Evolutionary conservation across 257 asterid genomes (phyloP).

Genomic region (Solanum lignicaule): DNA sequence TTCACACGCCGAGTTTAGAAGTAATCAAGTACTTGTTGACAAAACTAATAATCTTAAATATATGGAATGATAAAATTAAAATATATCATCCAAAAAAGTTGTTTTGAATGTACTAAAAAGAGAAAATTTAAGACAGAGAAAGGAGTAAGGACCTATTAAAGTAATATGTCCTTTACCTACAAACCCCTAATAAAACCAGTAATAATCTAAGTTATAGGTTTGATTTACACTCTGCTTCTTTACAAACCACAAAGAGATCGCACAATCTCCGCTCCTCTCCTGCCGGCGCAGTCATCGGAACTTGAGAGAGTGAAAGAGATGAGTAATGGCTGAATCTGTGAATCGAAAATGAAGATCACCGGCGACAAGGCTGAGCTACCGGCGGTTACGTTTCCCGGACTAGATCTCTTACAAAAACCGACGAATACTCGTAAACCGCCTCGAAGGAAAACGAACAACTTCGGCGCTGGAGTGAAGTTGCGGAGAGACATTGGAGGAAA

Average conservation of each 20-base stretch:
- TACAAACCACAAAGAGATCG: neutral
- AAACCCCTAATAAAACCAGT: neutral
- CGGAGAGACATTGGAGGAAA: slow-evolving; percentile 21
- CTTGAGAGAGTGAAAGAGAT: neutral
- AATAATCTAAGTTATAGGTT: neutral
- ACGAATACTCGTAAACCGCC: slow-evolving; percentile 15
- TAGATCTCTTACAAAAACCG: slow-evolving; percentile 28
- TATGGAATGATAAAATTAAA: too few relatives aligned
- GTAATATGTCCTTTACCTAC: neutral
- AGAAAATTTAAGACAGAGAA: neutral
- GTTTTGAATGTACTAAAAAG: neutral
- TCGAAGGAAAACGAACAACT: slow-evolving; percentile 35
- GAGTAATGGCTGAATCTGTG: slow-evolving; percentile 28
- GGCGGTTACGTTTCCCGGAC: neutral
- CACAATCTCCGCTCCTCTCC: neutral
- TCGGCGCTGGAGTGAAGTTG: slow-evolving; percentile 25
- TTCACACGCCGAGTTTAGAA: too few relatives aligned
- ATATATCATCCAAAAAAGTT: neutral
- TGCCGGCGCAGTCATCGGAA: neutral
- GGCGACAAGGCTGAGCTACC: slow-evolving; percentile 9
- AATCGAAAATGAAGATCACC: slow-evolving; percentile 38
- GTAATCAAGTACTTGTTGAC: too few relatives aligned
- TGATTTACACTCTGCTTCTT: neutral
- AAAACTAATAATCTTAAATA: too few relatives aligned
- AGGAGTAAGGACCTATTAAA: neutral